Base-by-base conservation (phyloP, 208 protist species). In the Trypanosoma mega region DNA sequence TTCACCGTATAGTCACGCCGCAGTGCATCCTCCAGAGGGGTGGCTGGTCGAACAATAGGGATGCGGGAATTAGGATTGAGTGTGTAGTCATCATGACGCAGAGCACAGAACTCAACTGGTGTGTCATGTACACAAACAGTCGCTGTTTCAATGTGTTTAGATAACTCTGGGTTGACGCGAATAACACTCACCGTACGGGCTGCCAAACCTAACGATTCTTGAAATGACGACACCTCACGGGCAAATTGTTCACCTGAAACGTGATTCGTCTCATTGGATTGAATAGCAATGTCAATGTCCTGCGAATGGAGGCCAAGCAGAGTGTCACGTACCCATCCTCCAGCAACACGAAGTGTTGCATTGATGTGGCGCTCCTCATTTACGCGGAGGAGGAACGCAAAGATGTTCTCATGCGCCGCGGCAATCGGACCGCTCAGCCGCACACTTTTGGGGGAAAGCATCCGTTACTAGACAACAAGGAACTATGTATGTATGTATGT, bases 1-100 rank as follows among this genome's bases (percentile, higher is more conserved):
- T 99, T 99, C 31, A 99, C 95, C n/a, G 98, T 99, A 60, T 99
- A 97, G 77, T 99, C 98, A 24, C 98, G 81, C 16, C 98, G 71
- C 24, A 85, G 51, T 2, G 98, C 96, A 74, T 99, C 98, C 60
- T 99, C 85, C n/a, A 76, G 24, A 20, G 88, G 78, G 0, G 85
- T 90, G n/a, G 76, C 92, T 14, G 79, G 68, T 1, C 82, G 78
- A 16, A 96, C 83, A 43, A 71, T 45, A 6, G 98, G 97, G 29
- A 99, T 99, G 53, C 98, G 79, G 8, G 78, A 92, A 23, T 91
- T 76, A 3, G 53, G 50, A 2, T 72, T 62, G 1, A 39, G 8
- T 1, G 78, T 78, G 82, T 99, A 99, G 11, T 85, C 70, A 67
- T 99, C 98, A 0, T 78, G 71, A 26, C 98, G 68, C 3, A 99